Conservation (phyloP, 768 basidiomycete genomes). For the Gymnopilus junonius region DNA sequence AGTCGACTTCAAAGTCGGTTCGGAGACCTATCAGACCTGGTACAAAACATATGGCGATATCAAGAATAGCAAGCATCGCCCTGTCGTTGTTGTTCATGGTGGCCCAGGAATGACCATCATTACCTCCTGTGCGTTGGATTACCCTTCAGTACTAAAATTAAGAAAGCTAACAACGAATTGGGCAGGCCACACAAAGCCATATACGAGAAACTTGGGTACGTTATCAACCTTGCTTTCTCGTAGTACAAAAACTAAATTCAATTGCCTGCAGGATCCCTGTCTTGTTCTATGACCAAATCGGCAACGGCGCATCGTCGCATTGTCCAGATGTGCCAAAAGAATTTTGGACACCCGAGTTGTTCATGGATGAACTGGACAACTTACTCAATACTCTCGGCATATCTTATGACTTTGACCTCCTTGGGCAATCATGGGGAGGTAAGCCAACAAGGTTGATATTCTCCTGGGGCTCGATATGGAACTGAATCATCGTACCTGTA, state of each 20-base stretch:
- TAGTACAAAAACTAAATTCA: no score
- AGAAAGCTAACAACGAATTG: no score
- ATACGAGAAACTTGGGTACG: background rate
- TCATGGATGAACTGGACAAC: constrained; percentile 51
- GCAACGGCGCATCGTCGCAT: constrained; percentile 51
- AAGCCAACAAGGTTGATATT: constrained; percentile 18
- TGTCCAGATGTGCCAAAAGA: constrained; percentile 44
- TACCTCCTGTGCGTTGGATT: background rate
- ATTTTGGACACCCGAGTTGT: constrained; percentile 52
- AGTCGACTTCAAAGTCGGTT: background rate
- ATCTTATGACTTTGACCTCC: constrained; percentile 41
- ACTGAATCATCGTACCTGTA: background rate
- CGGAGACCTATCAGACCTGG: background rate
- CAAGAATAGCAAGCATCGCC: background rate
- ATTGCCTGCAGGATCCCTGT: constrained; percentile 34
- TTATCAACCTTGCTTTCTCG: constrained; percentile 56
- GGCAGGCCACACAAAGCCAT: no score
- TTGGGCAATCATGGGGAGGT: constrained; percentile 55
- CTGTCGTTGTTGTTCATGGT: background rate
- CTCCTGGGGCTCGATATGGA: background rate
- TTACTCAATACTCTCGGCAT: constrained; percentile 47
- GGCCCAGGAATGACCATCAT: background rate
- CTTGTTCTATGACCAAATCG: constrained; percentile 57
- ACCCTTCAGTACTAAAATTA: no score
- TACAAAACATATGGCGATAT: background rate